Conservation (phyloP, 2,329 filamentous ascomycete species). For the Dothistroma septosporum region DNA sequence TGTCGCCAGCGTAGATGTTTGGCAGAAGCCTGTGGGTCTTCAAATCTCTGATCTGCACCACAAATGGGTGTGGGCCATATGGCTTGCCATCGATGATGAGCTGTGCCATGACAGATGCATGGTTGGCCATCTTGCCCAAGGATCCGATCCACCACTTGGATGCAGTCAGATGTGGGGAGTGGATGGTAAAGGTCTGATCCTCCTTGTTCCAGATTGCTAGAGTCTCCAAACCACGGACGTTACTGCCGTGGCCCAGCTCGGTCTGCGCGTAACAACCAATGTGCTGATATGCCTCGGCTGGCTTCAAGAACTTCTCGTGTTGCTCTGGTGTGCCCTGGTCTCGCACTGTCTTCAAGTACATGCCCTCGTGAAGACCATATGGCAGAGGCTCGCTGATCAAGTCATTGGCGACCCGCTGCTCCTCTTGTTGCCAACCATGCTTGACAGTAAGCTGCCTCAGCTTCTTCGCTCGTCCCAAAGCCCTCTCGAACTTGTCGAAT, state of each 20-base stretch:
- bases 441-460: constrained; percentile 62
- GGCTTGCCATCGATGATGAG: constrained; percentile 64
- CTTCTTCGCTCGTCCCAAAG: constrained; percentile 66
- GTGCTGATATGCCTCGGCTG: constrained; percentile 64
- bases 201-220: constrained; percentile 69
- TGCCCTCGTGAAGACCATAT: constrained; percentile 67
- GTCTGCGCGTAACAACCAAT: constrained; percentile 80
- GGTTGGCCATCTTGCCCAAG: constrained; percentile 69
- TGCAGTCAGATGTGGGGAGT: constrained; percentile 69
- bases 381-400: constrained; percentile 70
- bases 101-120: constrained; percentile 76
- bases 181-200: constrained; percentile 70
- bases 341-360: constrained; percentile 66
- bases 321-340: constrained; percentile 71
- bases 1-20: constrained; percentile 71
- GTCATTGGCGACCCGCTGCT: constrained; percentile 61
- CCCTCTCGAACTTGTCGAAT: constrained; percentile 63
- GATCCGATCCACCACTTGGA: constrained; percentile 86
- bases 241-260: constrained; percentile 73
- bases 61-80: constrained; percentile 72
- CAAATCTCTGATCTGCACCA: constrained; percentile 68
- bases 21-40: constrained; percentile 66
- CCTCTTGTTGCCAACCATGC: constrained; percentile 64
- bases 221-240: constrained; percentile 69
- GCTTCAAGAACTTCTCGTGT: constrained; percentile 67